Conservation (phyloP, 108 stramenopile species). For the Cyclotella sp. region DNA sequence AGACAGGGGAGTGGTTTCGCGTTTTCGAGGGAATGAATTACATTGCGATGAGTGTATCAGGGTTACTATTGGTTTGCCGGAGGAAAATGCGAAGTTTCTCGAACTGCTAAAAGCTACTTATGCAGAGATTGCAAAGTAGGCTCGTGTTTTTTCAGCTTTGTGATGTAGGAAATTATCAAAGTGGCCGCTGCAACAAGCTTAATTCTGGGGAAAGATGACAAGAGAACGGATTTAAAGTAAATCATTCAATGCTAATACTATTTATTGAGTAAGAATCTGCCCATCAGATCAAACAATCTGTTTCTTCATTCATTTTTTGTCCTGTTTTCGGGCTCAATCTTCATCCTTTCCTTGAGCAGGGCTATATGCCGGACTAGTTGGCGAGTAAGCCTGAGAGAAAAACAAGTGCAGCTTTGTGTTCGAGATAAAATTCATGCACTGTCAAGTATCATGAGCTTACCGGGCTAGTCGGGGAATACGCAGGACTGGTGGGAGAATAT, state of each 20-base stretch:
- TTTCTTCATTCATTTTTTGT: not conserved
- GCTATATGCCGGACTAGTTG: slow-evolving; percentile 64
- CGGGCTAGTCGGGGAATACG: slow-evolving; percentile 80
- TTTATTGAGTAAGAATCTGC: too few species aligned
- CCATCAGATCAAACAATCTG: too few species aligned
- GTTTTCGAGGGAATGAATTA: slow-evolving; percentile 93
- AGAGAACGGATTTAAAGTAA: too few species aligned
- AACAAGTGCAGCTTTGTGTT: not conserved
- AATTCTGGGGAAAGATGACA: not conserved
- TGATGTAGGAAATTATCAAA: not conserved
- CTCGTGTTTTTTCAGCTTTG: not conserved
- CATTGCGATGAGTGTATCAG: slow-evolving; percentile 95
- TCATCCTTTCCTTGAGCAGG: slow-evolving; percentile 41
- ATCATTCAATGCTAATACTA: too few species aligned
- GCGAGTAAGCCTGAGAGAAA: slow-evolving; percentile 35
- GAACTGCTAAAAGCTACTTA: slow-evolving; percentile 57
- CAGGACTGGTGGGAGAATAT: slow-evolving; percentile 81
- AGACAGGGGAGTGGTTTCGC: slow-evolving; percentile 86
- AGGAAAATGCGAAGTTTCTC: slow-evolving; percentile 88
- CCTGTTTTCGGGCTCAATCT: not conserved
- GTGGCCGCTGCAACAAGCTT: not conserved
- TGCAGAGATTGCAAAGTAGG: slow-evolving; percentile 35
- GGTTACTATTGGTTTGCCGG: slow-evolving; percentile 88
- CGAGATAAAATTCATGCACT: not conserved
- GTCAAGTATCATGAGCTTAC: slow-evolving; percentile 16